Conservation (phyloP, 2,329 filamentous ascomycete genomes). For the Trematosphaeria pertusa region DNA sequence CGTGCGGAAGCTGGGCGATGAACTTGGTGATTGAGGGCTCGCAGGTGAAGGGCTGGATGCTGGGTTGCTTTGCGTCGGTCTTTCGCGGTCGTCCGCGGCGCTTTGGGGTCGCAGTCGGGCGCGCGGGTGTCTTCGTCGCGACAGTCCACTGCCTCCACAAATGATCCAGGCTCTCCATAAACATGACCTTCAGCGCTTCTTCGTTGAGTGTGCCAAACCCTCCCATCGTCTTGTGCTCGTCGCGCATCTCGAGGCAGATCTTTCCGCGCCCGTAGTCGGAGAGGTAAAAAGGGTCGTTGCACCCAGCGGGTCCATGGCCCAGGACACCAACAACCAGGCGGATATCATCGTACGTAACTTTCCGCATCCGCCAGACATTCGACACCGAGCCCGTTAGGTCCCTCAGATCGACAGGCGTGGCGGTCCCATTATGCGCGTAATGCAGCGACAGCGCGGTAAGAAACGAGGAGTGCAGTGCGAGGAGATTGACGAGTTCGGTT, state of each 20-base stretch:
- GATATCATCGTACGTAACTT: slow-evolving; percentile 55
- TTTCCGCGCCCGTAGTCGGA: slow-evolving; percentile 53
- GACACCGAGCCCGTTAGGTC: slow-evolving; percentile 51
- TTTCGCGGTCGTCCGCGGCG: slow-evolving; percentile 43
- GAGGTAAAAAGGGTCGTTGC: slow-evolving; percentile 47
- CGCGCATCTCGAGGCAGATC: slow-evolving; percentile 50
- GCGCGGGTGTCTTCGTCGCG: slow-evolving; percentile 26
- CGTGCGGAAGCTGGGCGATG: slow-evolving; percentile 63
- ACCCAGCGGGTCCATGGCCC: slow-evolving; percentile 32
- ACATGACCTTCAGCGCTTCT: slow-evolving; percentile 56
- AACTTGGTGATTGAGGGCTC: slow-evolving; percentile 54
- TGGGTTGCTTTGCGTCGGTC: slow-evolving; percentile 45
- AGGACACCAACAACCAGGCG: slow-evolving; percentile 54
- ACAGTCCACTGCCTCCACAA: slow-evolving; percentile 53
- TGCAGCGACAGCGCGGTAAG: slow-evolving; percentile 58
- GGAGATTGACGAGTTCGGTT: slow-evolving; percentile 51
- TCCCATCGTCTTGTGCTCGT: slow-evolving; percentile 33
- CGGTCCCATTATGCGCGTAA: slow-evolving; percentile 57
- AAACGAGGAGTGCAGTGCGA: slow-evolving; percentile 56
- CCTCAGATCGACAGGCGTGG: slow-evolving; percentile 52
- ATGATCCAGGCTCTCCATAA: slow-evolving; percentile 56
- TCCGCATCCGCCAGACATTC: slow-evolving; percentile 54
- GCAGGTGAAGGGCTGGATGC: slow-evolving; percentile 56
- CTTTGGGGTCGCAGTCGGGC: slow-evolving; percentile 42
- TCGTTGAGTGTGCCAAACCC: slow-evolving; percentile 51